phyloP scores from a whole-genome alignment of 371 early-diverging fungal species.

The Capniomyces stellatus region DNA sequence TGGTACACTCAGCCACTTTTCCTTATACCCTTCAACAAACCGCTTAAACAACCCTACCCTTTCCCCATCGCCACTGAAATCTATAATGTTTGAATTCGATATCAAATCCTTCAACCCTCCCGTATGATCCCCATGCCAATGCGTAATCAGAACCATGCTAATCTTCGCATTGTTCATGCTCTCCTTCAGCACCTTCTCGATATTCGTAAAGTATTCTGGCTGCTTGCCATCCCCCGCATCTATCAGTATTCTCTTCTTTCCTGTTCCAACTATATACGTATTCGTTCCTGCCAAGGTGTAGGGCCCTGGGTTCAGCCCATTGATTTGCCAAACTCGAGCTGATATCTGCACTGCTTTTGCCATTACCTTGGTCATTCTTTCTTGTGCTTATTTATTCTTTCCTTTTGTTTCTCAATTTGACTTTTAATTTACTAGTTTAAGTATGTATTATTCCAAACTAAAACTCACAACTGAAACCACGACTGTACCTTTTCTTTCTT shows the following conservation, averaged over 20 bases:
- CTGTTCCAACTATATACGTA: slow-evolving; percentile 70
- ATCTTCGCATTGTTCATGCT: slow-evolving; percentile 28
- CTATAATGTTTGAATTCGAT: slow-evolving; percentile 4
- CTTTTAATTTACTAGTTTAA: too few species aligned
- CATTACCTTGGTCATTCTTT: too few species aligned
- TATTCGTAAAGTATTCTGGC: slow-evolving; percentile 36
- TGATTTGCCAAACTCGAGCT: background rate
- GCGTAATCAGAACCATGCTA: slow-evolving; percentile 60
- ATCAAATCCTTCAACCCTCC: slow-evolving; percentile 40
- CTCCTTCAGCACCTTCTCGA: slow-evolving; percentile 30
- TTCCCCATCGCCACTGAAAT: too few species aligned
- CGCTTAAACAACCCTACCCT: background rate
- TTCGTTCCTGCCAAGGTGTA: slow-evolving; percentile 77
- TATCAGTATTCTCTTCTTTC: slow-evolving; percentile 43
- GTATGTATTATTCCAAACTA: too few species aligned
- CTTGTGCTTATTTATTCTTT: too few species aligned
- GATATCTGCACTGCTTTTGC: background rate
- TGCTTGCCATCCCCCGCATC: slow-evolving; percentile 63
- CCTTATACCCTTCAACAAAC: background rate
- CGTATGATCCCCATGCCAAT: slow-evolving; percentile 67
- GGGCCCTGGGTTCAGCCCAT: slow-evolving; percentile 49
- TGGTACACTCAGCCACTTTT: slow-evolving; percentile 9
- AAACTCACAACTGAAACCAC: too few species aligned
- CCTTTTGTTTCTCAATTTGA: too few species aligned
- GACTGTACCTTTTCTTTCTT: too few species aligned